Conservation (phyloP, 2,329 filamentous ascomycete genomes). For the Penicillium sp. region DNA sequence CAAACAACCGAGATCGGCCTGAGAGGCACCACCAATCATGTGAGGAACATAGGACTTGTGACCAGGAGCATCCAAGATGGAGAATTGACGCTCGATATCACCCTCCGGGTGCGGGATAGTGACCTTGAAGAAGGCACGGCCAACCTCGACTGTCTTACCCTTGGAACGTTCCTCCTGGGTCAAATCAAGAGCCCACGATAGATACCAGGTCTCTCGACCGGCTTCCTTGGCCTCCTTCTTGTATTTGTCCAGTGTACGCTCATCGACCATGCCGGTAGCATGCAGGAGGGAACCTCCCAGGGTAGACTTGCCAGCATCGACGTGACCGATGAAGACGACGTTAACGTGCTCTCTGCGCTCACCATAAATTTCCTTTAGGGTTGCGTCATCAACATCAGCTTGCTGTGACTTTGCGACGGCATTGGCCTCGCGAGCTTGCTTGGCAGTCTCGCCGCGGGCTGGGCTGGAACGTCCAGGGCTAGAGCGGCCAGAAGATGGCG, state of each 20-base stretch:
- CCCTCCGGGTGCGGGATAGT: slow-evolving; percentile 37
- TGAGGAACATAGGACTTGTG: slow-evolving; percentile 98
- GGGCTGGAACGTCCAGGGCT: slow-evolving; percentile 79
- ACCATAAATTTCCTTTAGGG: slow-evolving; percentile 88
- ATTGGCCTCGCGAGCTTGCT: slow-evolving; percentile 69
- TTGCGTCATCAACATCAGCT: slow-evolving; percentile 77
- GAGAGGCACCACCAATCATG: slow-evolving; percentile 95
- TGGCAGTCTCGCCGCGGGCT: slow-evolving; percentile 57
- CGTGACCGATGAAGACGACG: slow-evolving; percentile 96
- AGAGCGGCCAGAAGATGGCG: slow-evolving; percentile 78
- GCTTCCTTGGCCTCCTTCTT: slow-evolving; percentile 94
- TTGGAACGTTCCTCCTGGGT: slow-evolving; percentile 95
- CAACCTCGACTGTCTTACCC: slow-evolving; percentile 97
- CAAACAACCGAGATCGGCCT: slow-evolving; percentile 90
- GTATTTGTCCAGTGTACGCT: slow-evolving; percentile 97
- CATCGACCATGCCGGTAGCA: slow-evolving; percentile 97
- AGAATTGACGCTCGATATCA: slow-evolving; percentile 84
- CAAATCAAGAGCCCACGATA: slow-evolving; percentile 96
- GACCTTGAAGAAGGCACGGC: slow-evolving; percentile 93
- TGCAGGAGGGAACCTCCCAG: slow-evolving; percentile 92
- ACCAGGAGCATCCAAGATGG: slow-evolving; percentile 91
- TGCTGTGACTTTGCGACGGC: slow-evolving; percentile 80
- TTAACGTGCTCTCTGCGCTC: slow-evolving; percentile 80
- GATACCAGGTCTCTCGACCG: slow-evolving; percentile 96
- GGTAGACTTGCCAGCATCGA: slow-evolving; percentile 97